Evolutionary conservation across 805 yeast genomes (phyloP).

Genomic region (Wickerhamiella sergipiensis): DNA sequence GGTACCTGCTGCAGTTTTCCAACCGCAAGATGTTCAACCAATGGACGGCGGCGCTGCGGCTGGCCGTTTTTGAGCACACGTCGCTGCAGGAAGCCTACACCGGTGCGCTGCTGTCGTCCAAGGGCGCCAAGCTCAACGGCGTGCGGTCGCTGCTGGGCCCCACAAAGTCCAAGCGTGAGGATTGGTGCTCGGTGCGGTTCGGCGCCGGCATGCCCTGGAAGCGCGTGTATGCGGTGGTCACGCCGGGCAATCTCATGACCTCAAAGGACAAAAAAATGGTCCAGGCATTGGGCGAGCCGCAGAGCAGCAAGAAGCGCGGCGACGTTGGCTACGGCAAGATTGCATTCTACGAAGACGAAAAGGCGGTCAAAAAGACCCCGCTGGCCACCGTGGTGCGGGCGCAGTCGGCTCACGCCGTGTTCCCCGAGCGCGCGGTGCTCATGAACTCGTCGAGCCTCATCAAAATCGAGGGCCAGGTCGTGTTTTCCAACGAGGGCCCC

Average conservation of each 20-base stretch:
- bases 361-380: constrained; percentile 46
- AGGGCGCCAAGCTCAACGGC: constrained; percentile 79
- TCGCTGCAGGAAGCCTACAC: constrained; percentile 91
- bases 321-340: constrained; percentile 43
- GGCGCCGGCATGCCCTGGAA: constrained; percentile 98
- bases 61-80: constrained; percentile 68
- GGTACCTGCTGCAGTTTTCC: constrained; percentile 69
- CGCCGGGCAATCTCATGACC: constrained; percentile 32
- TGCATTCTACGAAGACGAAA: constrained; percentile 71
- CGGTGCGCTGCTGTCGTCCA: constrained; percentile 82
- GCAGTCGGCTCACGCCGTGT: constrained; percentile 70
- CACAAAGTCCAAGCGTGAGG: constrained; percentile 75
- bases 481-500: constrained; percentile 17
- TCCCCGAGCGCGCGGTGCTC: constrained; percentile 70
- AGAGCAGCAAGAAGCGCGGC: constrained; percentile 26
- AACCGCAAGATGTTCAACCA: constrained; percentile 46
- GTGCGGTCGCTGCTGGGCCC: constrained; percentile 75
- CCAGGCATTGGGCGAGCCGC: not conserved
- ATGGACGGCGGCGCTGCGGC: constrained; percentile 77
- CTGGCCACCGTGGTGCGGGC: constrained; percentile 71
- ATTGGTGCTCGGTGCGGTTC: constrained; percentile 88
- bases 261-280: constrained; percentile 28
- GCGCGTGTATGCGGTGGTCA: constrained; percentile 81
- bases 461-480: constrained; percentile 72
- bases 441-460: constrained; percentile 81